Conservation (phyloP, 1,139 yeast genomes). For the Blastobotrys capitulatus region DNA sequence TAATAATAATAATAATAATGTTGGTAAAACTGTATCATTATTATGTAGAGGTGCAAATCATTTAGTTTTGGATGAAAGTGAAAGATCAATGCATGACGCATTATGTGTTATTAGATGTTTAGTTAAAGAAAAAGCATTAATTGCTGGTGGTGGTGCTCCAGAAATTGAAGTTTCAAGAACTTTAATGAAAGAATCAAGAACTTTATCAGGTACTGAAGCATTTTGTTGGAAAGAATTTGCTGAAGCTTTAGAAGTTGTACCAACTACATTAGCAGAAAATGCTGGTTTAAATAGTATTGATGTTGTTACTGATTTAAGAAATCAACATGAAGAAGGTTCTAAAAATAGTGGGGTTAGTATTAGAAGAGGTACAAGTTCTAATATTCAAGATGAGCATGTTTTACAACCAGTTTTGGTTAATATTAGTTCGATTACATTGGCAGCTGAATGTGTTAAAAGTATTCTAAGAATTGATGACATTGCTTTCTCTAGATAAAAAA, state of each 20-base stretch:
- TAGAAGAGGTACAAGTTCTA: constrained; percentile 88
- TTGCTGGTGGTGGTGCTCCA: constrained; percentile 99
- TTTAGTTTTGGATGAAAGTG: constrained; percentile 89
- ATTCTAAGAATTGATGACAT: constrained; percentile 95
- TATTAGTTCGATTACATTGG: constrained; percentile 88
- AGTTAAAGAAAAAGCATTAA: constrained; percentile 87
- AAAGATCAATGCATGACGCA: constrained; percentile 95
- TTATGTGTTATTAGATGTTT: constrained; percentile 93
- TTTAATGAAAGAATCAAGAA: constrained; percentile 69
- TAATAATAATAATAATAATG: constrained; percentile 41
- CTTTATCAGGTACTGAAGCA: constrained; percentile 85
- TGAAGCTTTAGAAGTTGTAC: constrained; percentile 90
- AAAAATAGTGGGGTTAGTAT: constrained; percentile 93
- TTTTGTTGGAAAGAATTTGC: constrained; percentile 96
- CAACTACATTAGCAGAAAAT: constrained; percentile 95
- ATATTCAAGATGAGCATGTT: constrained; percentile 89
- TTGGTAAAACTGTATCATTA: constrained; percentile 66
- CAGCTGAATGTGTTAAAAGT: constrained; percentile 94
- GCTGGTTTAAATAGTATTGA: constrained; percentile 95
- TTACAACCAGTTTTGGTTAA: constrained; percentile 93
- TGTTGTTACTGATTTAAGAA: constrained; percentile 90
- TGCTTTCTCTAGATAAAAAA: constrained; percentile 47
- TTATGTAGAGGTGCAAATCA: constrained; percentile 93
- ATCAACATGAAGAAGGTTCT: constrained; percentile 88
- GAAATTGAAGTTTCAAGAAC: constrained; percentile 90